These are phyloP conservation scores for Verticillium klebahnii DNA, from an alignment of 2,329 filamentous ascomycete species.

Conservation along the genomic window DNA sequence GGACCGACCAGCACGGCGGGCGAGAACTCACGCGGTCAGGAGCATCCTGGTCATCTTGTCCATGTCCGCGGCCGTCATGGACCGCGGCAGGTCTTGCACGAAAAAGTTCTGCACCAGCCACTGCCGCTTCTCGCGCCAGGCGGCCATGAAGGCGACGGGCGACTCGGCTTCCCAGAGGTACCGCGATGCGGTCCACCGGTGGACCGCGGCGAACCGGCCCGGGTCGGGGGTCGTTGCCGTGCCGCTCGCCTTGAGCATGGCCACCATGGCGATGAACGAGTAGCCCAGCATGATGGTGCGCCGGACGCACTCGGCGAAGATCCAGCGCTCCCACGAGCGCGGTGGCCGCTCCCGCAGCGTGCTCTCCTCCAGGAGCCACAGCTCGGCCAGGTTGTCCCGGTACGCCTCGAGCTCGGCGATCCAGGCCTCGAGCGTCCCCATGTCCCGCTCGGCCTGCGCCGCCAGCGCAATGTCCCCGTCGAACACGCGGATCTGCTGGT, in stretches of 20 bases:
- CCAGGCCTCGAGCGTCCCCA: conserved; percentile 30
- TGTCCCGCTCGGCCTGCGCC: conserved; percentile 35
- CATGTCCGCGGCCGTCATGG: conserved; percentile 29
- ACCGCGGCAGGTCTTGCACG: conserved; percentile 30
- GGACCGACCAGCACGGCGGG: too few relatives aligned
- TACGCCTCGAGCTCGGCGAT: conserved; percentile 25
- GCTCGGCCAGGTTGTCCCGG: conserved; percentile 27
- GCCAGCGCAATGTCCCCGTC: conserved; percentile 36
- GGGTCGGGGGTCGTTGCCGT: conserved; percentile 2
- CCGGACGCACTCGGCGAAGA: conserved; percentile 36
- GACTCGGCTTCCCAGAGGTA: conserved; percentile 38
- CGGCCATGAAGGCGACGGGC: conserved; percentile 35
- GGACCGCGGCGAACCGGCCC: conserved; percentile 12
- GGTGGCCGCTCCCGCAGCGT: conserved; percentile 27
- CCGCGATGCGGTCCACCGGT: conserved; percentile 32
- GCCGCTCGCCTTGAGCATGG: conserved; percentile 23
- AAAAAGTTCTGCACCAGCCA: conserved; percentile 27
- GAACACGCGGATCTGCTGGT: conserved; percentile 37
- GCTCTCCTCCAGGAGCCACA: conserved; percentile 15
- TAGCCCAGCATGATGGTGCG: conserved; percentile 30
- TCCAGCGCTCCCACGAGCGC: conserved; percentile 39
- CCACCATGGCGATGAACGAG: conserved; percentile 26
- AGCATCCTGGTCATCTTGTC: conserved; percentile 35
- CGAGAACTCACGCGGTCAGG: conserved; percentile 29
- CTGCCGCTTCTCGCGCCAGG: conserved; percentile 38